Percentiles rank a stretch among this genome's conserved stretches.
Evolutionary conservation across 352 stramenopile species (phyloP).

Genomic region (Phytopythium kandeliae): DNA sequence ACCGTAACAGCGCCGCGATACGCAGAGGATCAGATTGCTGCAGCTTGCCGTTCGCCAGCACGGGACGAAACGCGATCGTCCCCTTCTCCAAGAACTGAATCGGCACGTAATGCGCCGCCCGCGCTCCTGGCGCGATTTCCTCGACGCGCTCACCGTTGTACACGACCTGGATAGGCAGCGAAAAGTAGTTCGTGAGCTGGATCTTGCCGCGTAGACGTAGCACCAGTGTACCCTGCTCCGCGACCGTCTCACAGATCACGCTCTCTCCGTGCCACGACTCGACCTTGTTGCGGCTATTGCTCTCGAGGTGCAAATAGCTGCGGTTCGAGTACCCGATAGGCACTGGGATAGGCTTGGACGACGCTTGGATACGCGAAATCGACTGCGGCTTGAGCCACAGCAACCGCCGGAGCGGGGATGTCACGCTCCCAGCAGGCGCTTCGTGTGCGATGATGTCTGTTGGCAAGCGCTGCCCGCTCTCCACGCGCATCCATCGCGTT

Average conservation of each 20-base stretch:
- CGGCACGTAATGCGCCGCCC: slow-evolving; percentile 61
- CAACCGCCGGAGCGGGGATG: slow-evolving; percentile 61
- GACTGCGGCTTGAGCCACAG: slow-evolving; percentile 78
- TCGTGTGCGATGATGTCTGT: slow-evolving; percentile 82
- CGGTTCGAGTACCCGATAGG: slow-evolving; percentile 84
- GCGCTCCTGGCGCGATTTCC: slow-evolving; percentile 39
- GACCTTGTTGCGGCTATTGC: slow-evolving; percentile 33
- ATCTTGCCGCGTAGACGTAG: slow-evolving; percentile 74
- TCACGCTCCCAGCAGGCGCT: slow-evolving; percentile 74
- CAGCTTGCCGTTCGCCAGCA: slow-evolving; percentile 51
- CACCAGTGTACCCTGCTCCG: slow-evolving; percentile 79
- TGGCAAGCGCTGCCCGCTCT: slow-evolving; percentile 55
- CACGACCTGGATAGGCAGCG: slow-evolving; percentile 63
- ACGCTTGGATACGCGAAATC: slow-evolving; percentile 19
- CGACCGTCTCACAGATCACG: slow-evolving; percentile 83
- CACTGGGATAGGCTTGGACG: slow-evolving; percentile 75
- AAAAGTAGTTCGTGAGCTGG: slow-evolving; percentile 71
- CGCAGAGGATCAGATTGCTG: slow-evolving; percentile 50
- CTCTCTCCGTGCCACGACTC: slow-evolving; percentile 73
- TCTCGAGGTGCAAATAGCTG: slow-evolving; percentile 80
- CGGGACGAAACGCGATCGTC: slow-evolving; percentile 65
- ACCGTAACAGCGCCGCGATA: slow-evolving; percentile 51
- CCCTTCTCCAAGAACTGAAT: slow-evolving; percentile 75
- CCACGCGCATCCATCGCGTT: slow-evolving; percentile 61
- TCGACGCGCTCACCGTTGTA: slow-evolving; percentile 65